Conservation (phyloP, 2,329 filamentous ascomycete genomes). For the Coniella vitis region DNA sequence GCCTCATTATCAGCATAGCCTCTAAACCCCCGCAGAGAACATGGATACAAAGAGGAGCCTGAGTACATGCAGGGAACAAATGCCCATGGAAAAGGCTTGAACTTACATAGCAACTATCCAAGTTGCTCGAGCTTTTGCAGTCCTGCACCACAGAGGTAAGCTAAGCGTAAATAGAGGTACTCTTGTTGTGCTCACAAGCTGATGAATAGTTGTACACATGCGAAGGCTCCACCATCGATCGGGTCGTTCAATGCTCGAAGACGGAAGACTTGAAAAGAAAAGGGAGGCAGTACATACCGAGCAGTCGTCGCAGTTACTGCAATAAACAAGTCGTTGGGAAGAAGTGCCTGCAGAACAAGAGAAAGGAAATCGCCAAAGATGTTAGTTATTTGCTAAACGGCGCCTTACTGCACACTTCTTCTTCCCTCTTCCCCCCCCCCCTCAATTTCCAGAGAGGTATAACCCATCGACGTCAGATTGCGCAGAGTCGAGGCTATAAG, state of each 20-base stretch:
- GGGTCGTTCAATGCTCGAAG: neutral
- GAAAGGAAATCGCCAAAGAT: neutral
- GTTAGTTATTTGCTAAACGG: too few species aligned
- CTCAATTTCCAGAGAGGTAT: too few species aligned
- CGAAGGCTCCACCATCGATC: neutral
- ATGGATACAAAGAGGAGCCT: too few species aligned
- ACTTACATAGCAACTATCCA: conserved; percentile 3
- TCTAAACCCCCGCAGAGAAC: too few species aligned
- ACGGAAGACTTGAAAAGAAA: neutral
- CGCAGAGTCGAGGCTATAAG: too few species aligned
- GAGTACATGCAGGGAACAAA: too few species aligned
- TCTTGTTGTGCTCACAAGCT: too few species aligned
- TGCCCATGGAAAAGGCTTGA: neutral
- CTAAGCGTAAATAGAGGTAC: too few species aligned
- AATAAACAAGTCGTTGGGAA: neutral
- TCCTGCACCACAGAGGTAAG: neutral
- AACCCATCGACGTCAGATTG: too few species aligned
- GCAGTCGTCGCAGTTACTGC: neutral
- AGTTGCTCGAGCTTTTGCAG: conserved; percentile 8
- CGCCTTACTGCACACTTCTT: too few species aligned
- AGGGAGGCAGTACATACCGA: neutral
- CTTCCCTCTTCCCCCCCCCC: too few species aligned
- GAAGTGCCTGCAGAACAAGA: neutral
- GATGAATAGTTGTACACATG: too few species aligned
- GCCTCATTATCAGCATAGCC: neutral